phyloP scores from a whole-genome alignment of 495 filamentous ascomycete species.

The Platismatia glauca region DNA sequence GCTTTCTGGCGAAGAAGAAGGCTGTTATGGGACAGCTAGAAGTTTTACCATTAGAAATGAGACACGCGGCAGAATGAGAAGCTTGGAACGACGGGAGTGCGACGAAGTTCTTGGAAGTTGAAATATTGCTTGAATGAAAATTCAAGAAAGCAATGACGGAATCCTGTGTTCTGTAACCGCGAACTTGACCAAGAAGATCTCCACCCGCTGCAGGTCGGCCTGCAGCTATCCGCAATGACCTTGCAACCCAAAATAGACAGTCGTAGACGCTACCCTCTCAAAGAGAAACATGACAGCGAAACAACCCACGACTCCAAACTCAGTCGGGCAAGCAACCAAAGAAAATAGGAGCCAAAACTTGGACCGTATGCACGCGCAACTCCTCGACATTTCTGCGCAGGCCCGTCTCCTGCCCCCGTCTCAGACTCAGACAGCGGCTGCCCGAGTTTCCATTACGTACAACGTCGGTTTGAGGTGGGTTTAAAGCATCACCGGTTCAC shows the following conservation, averaged over 20 bases:
- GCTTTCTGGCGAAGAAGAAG: neutral
- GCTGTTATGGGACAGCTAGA: neutral
- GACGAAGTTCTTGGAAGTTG: neutral
- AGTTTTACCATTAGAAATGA: neutral
- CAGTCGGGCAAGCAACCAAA: neutral
- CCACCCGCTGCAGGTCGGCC: conserved; percentile 1
- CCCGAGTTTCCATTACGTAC: neutral
- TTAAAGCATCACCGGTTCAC: neutral
- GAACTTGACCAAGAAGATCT: neutral
- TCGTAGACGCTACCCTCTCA: neutral
- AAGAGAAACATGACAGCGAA: neutral
- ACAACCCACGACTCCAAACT: neutral
- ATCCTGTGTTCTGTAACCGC: neutral
- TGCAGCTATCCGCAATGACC: neutral
- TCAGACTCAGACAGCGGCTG: neutral
- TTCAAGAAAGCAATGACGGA: neutral
- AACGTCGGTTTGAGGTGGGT: neutral
- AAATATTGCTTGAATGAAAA: neutral
- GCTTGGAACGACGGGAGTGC: neutral
- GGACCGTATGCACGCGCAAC: neutral
- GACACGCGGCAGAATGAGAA: neutral
- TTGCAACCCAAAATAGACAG: neutral
- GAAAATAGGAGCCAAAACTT: neutral
- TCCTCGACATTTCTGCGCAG: neutral
- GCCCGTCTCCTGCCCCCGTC: neutral